These are phyloP conservation scores for Phytophthora vignae DNA, from an alignment of 352 stramenopile genomes.

Conservation along the genomic window DNA sequence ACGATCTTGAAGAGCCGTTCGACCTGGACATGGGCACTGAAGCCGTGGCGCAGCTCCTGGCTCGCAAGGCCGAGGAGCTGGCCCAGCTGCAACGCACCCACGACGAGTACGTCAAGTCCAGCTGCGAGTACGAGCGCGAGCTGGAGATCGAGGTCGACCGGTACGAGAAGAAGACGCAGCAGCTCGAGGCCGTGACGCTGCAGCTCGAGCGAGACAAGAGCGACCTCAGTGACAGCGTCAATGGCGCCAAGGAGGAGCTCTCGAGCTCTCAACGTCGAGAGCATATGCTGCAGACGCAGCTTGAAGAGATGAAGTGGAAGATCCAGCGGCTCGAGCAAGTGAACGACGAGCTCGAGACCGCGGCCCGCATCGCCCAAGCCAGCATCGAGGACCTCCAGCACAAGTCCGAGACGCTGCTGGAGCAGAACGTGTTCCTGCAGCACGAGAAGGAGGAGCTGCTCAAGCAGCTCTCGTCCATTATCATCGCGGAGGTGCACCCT, in stretches of 20 bases:
- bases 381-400: constrained; percentile 72
- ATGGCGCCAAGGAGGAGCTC: constrained; percentile 38
- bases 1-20: constrained; percentile 31
- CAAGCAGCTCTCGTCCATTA: constrained; percentile 39
- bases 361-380: constrained; percentile 63
- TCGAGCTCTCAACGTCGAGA: constrained; percentile 35
- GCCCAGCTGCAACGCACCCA: constrained; percentile 63
- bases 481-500: constrained; percentile 49
- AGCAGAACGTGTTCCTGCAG: constrained; percentile 76
- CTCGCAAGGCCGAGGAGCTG: constrained; percentile 48
- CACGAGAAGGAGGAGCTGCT: constrained; percentile 70
- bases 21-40: constrained; percentile 19
- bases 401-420: constrained; percentile 56
- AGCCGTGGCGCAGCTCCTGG: constrained; percentile 28
- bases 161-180: constrained; percentile 53
- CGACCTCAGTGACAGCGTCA: constrained; percentile 18
- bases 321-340: constrained; percentile 74
- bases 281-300: constrained; percentile 42
- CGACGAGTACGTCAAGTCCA: constrained; percentile 80
- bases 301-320: constrained; percentile 67
- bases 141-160: constrained; percentile 68
- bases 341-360: constrained; percentile 78
- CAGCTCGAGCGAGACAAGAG: constrained; percentile 46
- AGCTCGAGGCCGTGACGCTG: constrained; percentile 27
- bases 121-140: constrained; percentile 79